Percentiles rank a stretch among this genome's conserved stretches.
Evolutionary conservation across 331 rosid genomes (phyloP).

Genomic region (Malus hybrid): DNA sequence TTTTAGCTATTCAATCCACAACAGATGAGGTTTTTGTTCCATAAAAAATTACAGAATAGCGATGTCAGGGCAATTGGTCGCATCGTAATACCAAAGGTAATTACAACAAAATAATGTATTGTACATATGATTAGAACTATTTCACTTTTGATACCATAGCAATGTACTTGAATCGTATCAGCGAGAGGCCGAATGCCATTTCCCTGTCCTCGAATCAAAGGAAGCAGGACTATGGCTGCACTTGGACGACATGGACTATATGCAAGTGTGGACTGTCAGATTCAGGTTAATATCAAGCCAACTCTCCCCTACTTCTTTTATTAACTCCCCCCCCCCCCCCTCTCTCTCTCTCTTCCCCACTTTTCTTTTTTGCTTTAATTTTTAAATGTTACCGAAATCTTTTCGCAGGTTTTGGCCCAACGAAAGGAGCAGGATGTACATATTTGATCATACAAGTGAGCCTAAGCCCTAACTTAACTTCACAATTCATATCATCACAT

Average conservation of each 20-base stretch:
- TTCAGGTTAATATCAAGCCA: constrained; percentile 14
- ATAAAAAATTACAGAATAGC: constrained; percentile 21
- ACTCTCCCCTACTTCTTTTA: neutral
- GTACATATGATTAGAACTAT: neutral
- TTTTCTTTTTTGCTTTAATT: neutral
- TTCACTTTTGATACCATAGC: neutral
- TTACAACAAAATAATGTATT: neutral
- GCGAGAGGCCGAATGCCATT: constrained; percentile 20
- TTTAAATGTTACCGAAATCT: neutral
- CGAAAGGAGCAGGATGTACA: constrained; percentile 15
- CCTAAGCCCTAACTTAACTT: neutral
- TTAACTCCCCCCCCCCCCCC: too few relatives aligned
- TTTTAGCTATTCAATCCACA: constrained; percentile 10
- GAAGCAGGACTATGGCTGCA: constrained; percentile 13
- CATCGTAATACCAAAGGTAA: constrained; percentile 25
- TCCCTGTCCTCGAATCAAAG: constrained; percentile 9
- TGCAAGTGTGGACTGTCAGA: constrained; percentile 16
- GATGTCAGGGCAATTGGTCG: constrained; percentile 21
- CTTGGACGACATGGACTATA: constrained; percentile 17
- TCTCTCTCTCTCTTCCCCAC: too few relatives aligned
- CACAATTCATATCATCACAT: neutral
- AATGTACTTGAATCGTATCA: neutral
- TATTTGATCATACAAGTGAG: constrained; percentile 26
- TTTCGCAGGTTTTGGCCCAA: constrained; percentile 24
- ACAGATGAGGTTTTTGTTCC: constrained; percentile 2